Base-by-base conservation (phyloP, 2,329 filamentous ascomycete species). In the Diaporthe sp. region DNA sequence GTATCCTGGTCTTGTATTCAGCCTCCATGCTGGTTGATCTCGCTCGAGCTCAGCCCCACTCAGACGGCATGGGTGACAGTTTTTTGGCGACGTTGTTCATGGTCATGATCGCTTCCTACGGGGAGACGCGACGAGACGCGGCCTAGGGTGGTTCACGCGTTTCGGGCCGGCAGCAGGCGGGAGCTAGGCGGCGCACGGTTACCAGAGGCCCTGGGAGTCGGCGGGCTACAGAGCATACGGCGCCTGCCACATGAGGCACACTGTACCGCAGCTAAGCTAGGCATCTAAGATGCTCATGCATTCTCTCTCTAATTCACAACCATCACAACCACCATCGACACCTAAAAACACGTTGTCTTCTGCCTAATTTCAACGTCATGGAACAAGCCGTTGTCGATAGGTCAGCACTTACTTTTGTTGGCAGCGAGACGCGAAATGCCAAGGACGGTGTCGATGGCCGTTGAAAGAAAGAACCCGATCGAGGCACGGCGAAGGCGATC, bases 1-100 rank as follows among this genome's bases (percentile, higher is more conserved):
- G 77, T 5, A 57, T 51, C 31, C 73, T 75, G 46, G 61, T 53
- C 37, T 72, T 76, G 25, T 75, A 76, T 68, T 57, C 72, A 42
- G 42, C 34, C 53, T 74, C 75, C 75, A 76, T 76, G n/a, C n/a
- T 53, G 39, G 17, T 25, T 25, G 49, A 31, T 5, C 17, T 55
- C 13, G 22, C 22, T 22, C 10, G 58, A 13, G 37, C n/a, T 53
- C 34, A 72, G 57, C 57, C 55, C 55, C 65, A 39, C 46, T 39
- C 65, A 42, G 22, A 68, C 22, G 44, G 51, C 60, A 58, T 19
- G 37, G 72, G 46, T 9, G 49, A 17, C 4, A 31, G 1, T n/a
- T 55, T 42, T 42, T 53, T 42, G 28, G 37, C 10, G 10, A 57
- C 5, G 4, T 53, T 55, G 61, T 6, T 49, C 37, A 61, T 61